Percentiles rank a stretch among this genome's conserved stretches.
Conservation (phyloP, 176 grass and related monocot species). For the Ampelocalamus luodianensis region DNA sequence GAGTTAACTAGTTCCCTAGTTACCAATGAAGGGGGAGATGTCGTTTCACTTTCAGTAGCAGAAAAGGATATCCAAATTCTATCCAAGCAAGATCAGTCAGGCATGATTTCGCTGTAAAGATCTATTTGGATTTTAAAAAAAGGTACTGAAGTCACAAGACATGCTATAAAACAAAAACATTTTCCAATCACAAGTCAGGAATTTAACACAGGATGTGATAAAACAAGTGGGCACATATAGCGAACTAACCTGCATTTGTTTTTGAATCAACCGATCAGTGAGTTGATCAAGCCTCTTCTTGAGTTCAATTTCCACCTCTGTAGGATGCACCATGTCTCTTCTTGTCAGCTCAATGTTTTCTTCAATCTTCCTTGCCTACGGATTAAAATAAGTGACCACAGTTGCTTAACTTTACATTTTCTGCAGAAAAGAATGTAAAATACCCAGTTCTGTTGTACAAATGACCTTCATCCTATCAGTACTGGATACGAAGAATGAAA, state of each 20-base stretch:
- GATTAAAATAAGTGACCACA: neutral
- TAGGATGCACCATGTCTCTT: conserved; percentile 77
- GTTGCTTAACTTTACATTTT: conserved; percentile 17
- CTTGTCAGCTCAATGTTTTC: conserved; percentile 79
- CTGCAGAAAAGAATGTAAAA: neutral
- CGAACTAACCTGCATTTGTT: conserved; percentile 81
- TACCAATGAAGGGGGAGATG: neutral
- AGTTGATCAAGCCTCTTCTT: conserved; percentile 96
- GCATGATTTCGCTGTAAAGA: neutral
- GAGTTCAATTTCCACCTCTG: conserved; percentile 85
- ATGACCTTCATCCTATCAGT: neutral
- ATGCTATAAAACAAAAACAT: conserved; percentile 9
- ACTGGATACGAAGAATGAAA: conserved; percentile 11
- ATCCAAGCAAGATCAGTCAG: neutral
- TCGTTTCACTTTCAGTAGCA: neutral
- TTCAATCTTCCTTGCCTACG: conserved; percentile 81
- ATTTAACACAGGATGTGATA: neutral
- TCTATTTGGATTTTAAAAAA: neutral
- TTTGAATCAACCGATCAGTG: conserved; percentile 96
- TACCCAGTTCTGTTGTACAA: neutral
- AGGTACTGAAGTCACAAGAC: neutral
- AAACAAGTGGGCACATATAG: neutral
- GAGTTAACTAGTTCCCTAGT: neutral
- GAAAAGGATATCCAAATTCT: conserved; percentile 25
- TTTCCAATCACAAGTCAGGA: neutral